These are phyloP conservation scores for Phytophthora constricta DNA, from an alignment of 352 stramenopile species.

Conservation along the genomic window DNA sequence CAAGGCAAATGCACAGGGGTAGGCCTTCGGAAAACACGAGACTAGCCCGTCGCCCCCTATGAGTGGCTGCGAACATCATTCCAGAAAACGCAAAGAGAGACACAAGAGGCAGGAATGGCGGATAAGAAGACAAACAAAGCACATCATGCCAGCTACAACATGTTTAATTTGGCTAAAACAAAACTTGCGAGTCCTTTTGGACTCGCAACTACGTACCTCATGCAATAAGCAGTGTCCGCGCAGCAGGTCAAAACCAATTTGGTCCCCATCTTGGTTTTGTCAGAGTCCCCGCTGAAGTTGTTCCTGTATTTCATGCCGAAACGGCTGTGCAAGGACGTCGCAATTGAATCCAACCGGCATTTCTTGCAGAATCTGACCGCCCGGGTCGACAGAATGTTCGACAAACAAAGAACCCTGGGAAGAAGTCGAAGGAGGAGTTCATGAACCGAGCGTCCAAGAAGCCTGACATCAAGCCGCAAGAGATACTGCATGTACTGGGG, in stretches of 20 bases:
- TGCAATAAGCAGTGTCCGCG: neutral
- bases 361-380: neutral
- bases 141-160: neutral
- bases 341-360: conserved; percentile 2
- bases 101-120: no score
- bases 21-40: neutral
- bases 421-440: conserved; percentile 6
- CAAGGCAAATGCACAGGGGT: conserved; percentile 13
- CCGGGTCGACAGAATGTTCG: conserved; percentile 8
- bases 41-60: neutral
- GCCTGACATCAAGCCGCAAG: conserved; percentile 1
- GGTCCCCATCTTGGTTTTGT: conserved; percentile 1
- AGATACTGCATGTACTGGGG: conserved; percentile 3
- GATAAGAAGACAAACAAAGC: neutral
- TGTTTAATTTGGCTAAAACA: neutral
- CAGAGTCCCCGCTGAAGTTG: conserved; percentile 7
- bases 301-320: conserved; percentile 19
- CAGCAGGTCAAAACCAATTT: conserved; percentile 7
- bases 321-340: neutral
- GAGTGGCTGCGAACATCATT: neutral
- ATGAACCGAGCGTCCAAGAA: conserved; percentile 6
- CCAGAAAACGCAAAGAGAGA: no score
- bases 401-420: neutral
- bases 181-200: no score
- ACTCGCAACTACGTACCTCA: neutral